phyloP scores from a whole-genome alignment of 2,329 filamentous ascomycete genomes.

The Cordyceps pruinosa region DNA sequence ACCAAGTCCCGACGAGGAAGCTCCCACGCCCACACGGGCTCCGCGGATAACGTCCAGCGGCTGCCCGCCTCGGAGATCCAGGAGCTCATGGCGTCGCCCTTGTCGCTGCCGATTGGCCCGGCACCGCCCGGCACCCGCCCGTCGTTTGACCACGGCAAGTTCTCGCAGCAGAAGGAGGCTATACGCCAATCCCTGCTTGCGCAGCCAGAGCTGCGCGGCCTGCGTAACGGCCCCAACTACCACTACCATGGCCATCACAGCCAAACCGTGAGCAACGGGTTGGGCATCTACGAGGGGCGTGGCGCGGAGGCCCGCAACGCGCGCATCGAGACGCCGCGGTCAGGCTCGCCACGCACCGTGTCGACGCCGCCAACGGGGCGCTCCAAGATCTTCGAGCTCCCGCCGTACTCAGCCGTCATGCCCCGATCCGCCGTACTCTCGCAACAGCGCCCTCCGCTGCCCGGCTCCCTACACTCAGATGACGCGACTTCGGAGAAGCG shows the following conservation, averaged over 20 bases:
- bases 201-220: conserved; percentile 19
- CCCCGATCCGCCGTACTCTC: conserved; percentile 41
- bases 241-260: not conserved
- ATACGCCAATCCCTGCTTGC: conserved; percentile 24
- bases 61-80: conserved; percentile 54
- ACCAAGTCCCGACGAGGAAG: conserved; percentile 20
- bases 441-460: conserved; percentile 29
- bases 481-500: conserved; percentile 13
- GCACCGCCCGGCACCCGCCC: conserved; percentile 27
- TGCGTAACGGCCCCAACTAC: not conserved
- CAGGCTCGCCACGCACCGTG: conserved; percentile 34
- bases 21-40: conserved; percentile 25
- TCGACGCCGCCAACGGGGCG: conserved; percentile 47
- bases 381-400: conserved; percentile 23
- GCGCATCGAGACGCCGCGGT: conserved; percentile 21
- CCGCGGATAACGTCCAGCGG: conserved; percentile 41
- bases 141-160: conserved; percentile 32
- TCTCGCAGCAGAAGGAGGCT: conserved; percentile 24
- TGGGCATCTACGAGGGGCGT: conserved; percentile 12
- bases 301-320: conserved; percentile 17
- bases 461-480: conserved; percentile 34
- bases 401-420: conserved; percentile 26
- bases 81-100: conserved; percentile 48
- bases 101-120: conserved; percentile 49
- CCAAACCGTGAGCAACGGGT: conserved; percentile 19